These are phyloP conservation scores for Xylaria sp. DNA, from an alignment of 2,329 filamentous ascomycete genomes.

Conservation along the genomic window DNA sequence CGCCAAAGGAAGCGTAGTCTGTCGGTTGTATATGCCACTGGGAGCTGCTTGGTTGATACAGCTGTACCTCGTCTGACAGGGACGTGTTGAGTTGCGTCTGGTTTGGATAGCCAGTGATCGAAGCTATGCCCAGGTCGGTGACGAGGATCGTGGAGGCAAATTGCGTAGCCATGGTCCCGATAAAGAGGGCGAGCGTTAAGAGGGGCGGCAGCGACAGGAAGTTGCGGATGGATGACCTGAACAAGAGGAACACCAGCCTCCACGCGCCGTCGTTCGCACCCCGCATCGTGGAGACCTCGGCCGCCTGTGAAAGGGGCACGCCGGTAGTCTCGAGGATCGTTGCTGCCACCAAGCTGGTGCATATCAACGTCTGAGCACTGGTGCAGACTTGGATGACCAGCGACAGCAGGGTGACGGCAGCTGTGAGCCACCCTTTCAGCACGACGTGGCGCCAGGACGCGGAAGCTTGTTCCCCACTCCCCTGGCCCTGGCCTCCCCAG, in stretches of 20 bases:
- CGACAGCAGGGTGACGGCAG: slow-evolving; percentile 26
- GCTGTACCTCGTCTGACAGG: slow-evolving; percentile 8
- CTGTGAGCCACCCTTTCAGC: slow-evolving; percentile 19
- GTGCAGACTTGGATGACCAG: slow-evolving; percentile 23
- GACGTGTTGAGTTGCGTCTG: slow-evolving; percentile 15
- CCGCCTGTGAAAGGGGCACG: slow-evolving; percentile 26
- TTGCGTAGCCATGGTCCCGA: slow-evolving; percentile 19
- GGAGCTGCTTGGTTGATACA: neutral
- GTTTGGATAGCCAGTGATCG: slow-evolving; percentile 11
- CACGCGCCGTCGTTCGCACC: slow-evolving; percentile 27
- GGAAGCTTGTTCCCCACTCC: slow-evolving; percentile 14
- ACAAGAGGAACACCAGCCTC: slow-evolving; percentile 22
- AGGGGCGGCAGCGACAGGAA: slow-evolving; percentile 11
- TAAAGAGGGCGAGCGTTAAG: slow-evolving; percentile 16
- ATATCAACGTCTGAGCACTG: slow-evolving; percentile 24
- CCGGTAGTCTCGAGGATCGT: slow-evolving; percentile 26
- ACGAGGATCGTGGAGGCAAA: slow-evolving; percentile 28
- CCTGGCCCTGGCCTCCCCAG: slow-evolving; percentile 22
- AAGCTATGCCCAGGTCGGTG: slow-evolving; percentile 19
- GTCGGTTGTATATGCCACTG: slow-evolving; percentile 17
- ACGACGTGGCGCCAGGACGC: slow-evolving; percentile 25
- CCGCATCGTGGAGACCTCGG: slow-evolving; percentile 29
- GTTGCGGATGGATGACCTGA: slow-evolving; percentile 12
- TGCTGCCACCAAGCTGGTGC: slow-evolving; percentile 29
- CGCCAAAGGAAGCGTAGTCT: slow-evolving; percentile 21